Evolutionary conservation across 495 filamentous ascomycete species (phyloP), one percentile per base, ranked within the genome.

Genomic region (Xylaria palmicola): DNA sequence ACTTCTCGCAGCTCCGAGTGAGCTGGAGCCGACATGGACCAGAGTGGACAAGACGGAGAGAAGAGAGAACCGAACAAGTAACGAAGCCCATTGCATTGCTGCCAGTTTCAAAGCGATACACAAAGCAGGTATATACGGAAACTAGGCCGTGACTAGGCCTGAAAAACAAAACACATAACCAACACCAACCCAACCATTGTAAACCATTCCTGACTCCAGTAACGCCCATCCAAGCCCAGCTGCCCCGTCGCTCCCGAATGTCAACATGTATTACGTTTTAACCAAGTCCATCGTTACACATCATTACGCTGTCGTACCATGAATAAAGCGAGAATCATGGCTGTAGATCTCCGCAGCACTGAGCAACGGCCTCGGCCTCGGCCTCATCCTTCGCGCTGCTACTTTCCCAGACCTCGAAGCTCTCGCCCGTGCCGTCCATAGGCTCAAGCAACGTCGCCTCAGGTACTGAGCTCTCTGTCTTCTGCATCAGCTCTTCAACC

Each of bases 401-500:
- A 67, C 83, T 87, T 74, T 88, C 86, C 85, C 85, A 88, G 26
- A 89, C 77, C 71, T 87, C 83, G 67, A 84, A 85, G 60, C 71
- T 78, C 60, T 81, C 79, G 34, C 75, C 80, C 0, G 80, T 76
- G 24, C 79, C 80, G 44, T 83, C 81, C 17, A 85, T 73, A 4
- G 81, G 81, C 41, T 78, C 72, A 24, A 85, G 69, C 9, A 79
- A 60, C 2, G 75, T 78, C 0, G 81, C 80, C 45, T 73, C 65
- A 30, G 72, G 68, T 1, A 69, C 72, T 2, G 72, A 58, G 6
- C 72, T 67, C 5, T 74, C 70, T 24, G 67, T 64, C 63, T 77
- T 74, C 20, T 70, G 66, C 80, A 85, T 83, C 52, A 85, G 62
- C n/a, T 73, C 71, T 27, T 83, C 82, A 39, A 81, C 63, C 9